Percentiles rank a stretch among this genome's conserved stretches.
Conservation (phyloP, 768 basidiomycete species). For the Termitomyces sp. region DNA sequence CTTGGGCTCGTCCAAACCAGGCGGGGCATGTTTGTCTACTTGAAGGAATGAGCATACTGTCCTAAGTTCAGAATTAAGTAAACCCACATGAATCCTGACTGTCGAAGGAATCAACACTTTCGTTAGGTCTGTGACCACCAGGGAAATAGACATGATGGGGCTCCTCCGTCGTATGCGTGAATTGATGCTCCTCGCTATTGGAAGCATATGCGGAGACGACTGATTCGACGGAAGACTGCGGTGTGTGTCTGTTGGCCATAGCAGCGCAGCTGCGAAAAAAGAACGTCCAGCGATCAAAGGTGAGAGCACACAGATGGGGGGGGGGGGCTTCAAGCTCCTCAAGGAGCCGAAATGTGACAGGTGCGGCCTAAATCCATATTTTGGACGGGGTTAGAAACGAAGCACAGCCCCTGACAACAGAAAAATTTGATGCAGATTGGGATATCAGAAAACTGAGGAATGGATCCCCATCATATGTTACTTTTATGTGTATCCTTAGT, state of each 20-base stretch:
- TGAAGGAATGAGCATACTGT: not conserved
- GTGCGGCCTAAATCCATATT: slow-evolving; percentile 13
- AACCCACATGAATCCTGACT: slow-evolving; percentile 16
- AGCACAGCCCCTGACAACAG: slow-evolving; percentile 16
- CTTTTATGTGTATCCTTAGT: not conserved
- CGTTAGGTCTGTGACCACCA: slow-evolving; percentile 18
- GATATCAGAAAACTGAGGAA: slow-evolving; percentile 14
- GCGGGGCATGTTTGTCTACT: slow-evolving; percentile 5
- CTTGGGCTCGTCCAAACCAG: slow-evolving; percentile 12
- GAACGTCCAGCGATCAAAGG: slow-evolving; percentile 22
- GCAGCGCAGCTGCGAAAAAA: slow-evolving; percentile 23
- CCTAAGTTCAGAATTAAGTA: not conserved
- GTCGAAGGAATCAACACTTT: slow-evolving; percentile 17
- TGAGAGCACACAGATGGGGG: slow-evolving; percentile 11
- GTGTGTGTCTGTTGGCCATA: slow-evolving; percentile 19
- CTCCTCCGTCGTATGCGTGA: slow-evolving; percentile 13
- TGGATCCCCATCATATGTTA: slow-evolving; percentile 7
- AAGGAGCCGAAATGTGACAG: slow-evolving; percentile 8
- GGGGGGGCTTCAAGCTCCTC: slow-evolving; percentile 24
- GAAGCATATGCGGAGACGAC: slow-evolving; percentile 16
- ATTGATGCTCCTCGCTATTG: slow-evolving; percentile 11
- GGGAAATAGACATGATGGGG: slow-evolving; percentile 18
- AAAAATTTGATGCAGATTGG: slow-evolving; percentile 16
- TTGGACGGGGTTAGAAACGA: slow-evolving; percentile 17
- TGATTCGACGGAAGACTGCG: slow-evolving; percentile 26